phyloP scores from a whole-genome alignment of 306 rosid species.

The Rosa rugosa region DNA sequence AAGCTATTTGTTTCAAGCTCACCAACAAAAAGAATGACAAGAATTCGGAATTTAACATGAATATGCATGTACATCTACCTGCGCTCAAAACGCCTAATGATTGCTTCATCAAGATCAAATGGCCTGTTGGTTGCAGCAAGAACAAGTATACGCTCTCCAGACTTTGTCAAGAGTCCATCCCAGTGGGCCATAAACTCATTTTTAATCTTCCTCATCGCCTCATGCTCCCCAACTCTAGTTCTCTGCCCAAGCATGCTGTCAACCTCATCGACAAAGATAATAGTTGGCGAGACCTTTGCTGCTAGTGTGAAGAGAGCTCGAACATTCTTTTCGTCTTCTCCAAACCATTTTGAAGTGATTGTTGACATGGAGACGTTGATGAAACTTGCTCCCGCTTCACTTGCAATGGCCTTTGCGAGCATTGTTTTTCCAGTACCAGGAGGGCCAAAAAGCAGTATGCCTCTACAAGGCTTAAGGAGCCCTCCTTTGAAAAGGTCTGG shows the following conservation, averaged over 20 bases:
- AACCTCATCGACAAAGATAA: constrained; percentile 79
- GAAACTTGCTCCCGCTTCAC: constrained; percentile 84
- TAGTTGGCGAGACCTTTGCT: constrained; percentile 78
- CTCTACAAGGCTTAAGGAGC: constrained; percentile 74
- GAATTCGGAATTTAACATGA: not conserved
- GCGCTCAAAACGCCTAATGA: constrained; percentile 78
- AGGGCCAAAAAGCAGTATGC: constrained; percentile 82
- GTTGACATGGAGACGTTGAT: constrained; percentile 82
- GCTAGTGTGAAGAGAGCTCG: constrained; percentile 78
- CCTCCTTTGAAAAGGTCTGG: constrained; percentile 80
- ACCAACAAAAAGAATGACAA: not conserved
- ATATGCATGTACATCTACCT: constrained; percentile 38
- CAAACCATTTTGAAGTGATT: constrained; percentile 72
- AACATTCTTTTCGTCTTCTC: constrained; percentile 76
- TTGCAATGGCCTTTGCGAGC: constrained; percentile 86
- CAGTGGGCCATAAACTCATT: constrained; percentile 83
- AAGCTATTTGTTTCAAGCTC: not conserved
- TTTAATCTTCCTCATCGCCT: constrained; percentile 74
- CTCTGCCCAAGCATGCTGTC: constrained; percentile 89
- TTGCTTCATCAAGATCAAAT: constrained; percentile 87
- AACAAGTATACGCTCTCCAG: constrained; percentile 60
- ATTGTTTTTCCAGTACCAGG: constrained; percentile 89
- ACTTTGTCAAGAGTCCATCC: constrained; percentile 74
- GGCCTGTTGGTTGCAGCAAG: constrained; percentile 92
- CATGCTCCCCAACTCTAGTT: constrained; percentile 74